Conservation (phyloP, 108 stramenopile species). For the Aurantiochytrium sp. region DNA sequence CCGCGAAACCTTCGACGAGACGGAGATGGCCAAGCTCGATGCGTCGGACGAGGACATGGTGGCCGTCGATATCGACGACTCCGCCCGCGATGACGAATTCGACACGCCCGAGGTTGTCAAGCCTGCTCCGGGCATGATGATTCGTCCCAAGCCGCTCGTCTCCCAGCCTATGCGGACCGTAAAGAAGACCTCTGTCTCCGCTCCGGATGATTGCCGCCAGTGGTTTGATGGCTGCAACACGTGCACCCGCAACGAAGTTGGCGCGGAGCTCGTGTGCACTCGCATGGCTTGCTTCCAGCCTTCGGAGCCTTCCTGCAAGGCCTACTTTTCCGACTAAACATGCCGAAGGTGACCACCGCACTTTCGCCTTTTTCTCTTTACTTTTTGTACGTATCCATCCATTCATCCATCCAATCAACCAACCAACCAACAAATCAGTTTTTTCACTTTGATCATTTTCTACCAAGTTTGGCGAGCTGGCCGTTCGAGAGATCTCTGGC, state of each 20-base stretch:
- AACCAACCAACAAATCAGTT: no score
- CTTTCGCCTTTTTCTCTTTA: background rate
- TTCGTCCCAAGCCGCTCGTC: no score
- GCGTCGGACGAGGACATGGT: background rate
- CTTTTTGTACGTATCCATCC: background rate
- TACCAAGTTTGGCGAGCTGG: no score
- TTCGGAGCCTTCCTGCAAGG: background rate
- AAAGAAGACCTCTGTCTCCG: background rate
- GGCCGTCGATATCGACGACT: background rate
- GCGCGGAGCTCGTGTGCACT: background rate
- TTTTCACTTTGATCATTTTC: no score
- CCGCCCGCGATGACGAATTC: no score
- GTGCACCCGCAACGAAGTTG: background rate
- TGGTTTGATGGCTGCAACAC: conserved; percentile 3
- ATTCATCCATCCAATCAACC: background rate
- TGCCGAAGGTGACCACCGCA: background rate
- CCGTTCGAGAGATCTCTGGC: no score
- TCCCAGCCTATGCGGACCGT: no score
- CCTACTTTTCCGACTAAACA: background rate
- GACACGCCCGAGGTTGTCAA: no score
- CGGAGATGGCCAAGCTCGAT: background rate
- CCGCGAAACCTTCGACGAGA: background rate
- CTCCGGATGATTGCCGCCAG: background rate
- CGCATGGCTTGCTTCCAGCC: background rate
- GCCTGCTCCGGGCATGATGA: no score